phyloP scores from a whole-genome alignment of 768 basidiomycete species.

The Mrakia frigida region DNA sequence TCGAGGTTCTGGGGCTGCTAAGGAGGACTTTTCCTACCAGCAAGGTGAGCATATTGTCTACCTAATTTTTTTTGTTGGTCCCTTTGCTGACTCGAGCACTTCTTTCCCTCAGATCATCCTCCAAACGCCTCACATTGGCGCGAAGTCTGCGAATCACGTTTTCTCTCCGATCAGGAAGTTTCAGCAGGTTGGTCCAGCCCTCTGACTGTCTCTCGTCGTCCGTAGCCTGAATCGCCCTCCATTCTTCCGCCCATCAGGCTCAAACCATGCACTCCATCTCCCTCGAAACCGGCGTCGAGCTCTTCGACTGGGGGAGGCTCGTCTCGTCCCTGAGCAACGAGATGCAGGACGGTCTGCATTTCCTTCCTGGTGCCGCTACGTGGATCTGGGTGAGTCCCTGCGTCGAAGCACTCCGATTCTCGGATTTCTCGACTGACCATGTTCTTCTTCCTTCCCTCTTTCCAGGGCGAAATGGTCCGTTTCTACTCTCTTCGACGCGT shows the following conservation, averaged over 20 bases:
- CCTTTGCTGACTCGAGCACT: neutral
- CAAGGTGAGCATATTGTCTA: too few species aligned
- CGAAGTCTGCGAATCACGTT: conserved; percentile 5
- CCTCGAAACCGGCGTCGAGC: conserved; percentile 22
- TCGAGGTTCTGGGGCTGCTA: conserved; percentile 22
- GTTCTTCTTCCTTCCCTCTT: neutral
- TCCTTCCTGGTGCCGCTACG: conserved; percentile 1
- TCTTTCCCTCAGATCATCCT: conserved; percentile 23
- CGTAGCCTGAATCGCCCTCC: neutral
- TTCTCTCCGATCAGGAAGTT: conserved; percentile 26
- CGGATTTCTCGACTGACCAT: neutral
- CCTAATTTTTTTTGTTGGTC: neutral
- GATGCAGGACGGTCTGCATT: conserved; percentile 26
- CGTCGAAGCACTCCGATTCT: neutral
- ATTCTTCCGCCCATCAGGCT: neutral
- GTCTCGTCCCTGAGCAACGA: conserved; percentile 23
- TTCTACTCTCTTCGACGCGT: too few species aligned
- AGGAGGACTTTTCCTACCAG: conserved; percentile 18
- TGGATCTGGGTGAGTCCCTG: conserved; percentile 25
- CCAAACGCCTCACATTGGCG: conserved; percentile 27
- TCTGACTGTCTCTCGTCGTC: neutral
- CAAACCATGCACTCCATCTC: conserved; percentile 15
- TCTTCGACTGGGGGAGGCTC: conserved; percentile 31
- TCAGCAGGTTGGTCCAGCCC: conserved; percentile 13
- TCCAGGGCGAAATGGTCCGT: conserved; percentile 29